These are phyloP conservation scores for Truncatella angustata DNA, from an alignment of 2,329 filamentous ascomycete species.

Conservation along the genomic window DNA sequence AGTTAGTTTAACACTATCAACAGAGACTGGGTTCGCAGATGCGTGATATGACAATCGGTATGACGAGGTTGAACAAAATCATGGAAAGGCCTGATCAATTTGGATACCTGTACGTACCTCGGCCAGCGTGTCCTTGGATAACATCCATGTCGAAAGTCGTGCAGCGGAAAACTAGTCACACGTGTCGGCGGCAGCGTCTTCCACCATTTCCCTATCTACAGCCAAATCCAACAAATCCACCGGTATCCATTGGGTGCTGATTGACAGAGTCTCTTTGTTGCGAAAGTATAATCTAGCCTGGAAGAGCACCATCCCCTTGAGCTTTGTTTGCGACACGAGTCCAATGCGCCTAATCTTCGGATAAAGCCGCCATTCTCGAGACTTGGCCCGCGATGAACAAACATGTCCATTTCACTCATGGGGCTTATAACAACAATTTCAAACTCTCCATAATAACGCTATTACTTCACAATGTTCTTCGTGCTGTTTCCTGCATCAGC, in stretches of 20 bases:
- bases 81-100: background rate
- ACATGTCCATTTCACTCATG: too few relatives aligned
- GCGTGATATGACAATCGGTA: too few relatives aligned
- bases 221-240: slow-evolving; percentile 1
- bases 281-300: background rate
- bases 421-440: too few relatives aligned
- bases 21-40: background rate
- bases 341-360: slow-evolving; percentile 3
- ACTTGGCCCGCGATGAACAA: background rate
- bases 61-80: background rate
- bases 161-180: background rate
- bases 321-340: slow-evolving; percentile 3
- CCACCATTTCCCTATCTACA: slow-evolving; percentile 3
- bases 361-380: background rate
- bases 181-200: background rate
- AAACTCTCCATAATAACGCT: too few relatives aligned
- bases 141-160: slow-evolving; percentile 2
- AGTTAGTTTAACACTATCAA: background rate
- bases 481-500: too few relatives aligned
- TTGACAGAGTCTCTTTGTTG: background rate
- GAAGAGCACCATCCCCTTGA: background rate
- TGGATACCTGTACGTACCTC: background rate
- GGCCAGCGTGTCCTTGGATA: background rate
- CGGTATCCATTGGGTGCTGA: background rate
- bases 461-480: too few relatives aligned